Percentiles rank a stretch among this genome's conserved stretches.
phyloP scores from a whole-genome alignment of 805 yeast genomes.

The Saturnispora hagleri region DNA sequence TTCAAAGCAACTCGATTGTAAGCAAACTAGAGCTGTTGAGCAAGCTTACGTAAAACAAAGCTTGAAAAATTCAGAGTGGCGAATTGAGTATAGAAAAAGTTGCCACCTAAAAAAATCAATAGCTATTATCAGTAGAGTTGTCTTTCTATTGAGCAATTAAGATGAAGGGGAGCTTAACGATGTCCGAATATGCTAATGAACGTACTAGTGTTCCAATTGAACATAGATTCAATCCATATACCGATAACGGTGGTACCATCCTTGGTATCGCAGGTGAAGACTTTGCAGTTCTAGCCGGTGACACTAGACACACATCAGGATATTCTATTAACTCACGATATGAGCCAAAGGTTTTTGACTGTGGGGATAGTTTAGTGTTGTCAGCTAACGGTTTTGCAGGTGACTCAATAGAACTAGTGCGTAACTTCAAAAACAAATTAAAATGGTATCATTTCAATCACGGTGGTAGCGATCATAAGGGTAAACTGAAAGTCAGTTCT shows the following conservation, averaged over 20 bases:
- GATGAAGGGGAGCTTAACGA: background rate
- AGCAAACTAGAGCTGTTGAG: background rate
- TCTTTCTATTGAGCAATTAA: background rate
- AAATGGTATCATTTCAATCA: constrained; percentile 93
- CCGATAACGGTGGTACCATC: constrained; percentile 95
- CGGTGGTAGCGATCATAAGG: constrained; percentile 32
- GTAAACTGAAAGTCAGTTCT: constrained; percentile 53
- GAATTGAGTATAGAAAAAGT: background rate
- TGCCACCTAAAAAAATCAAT: background rate
- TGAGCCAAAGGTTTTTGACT: constrained; percentile 80
- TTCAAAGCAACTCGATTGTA: background rate
- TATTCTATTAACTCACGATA: constrained; percentile 88
- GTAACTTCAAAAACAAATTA: constrained; percentile 56
- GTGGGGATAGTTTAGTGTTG: constrained; percentile 80
- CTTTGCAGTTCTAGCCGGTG: constrained; percentile 95
- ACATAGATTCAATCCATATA: constrained; percentile 86
- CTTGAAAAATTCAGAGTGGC: background rate
- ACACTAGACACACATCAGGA: constrained; percentile 94
- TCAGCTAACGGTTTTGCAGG: constrained; percentile 97
- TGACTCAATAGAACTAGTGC: constrained; percentile 80
- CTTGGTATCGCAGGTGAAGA: constrained; percentile 97
- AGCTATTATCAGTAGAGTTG: background rate
- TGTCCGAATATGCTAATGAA: constrained; percentile 53
- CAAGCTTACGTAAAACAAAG: background rate
- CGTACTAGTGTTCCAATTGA: constrained; percentile 59